Conservation (phyloP, 306 rosid genomes). For the Sophora flavescens region DNA sequence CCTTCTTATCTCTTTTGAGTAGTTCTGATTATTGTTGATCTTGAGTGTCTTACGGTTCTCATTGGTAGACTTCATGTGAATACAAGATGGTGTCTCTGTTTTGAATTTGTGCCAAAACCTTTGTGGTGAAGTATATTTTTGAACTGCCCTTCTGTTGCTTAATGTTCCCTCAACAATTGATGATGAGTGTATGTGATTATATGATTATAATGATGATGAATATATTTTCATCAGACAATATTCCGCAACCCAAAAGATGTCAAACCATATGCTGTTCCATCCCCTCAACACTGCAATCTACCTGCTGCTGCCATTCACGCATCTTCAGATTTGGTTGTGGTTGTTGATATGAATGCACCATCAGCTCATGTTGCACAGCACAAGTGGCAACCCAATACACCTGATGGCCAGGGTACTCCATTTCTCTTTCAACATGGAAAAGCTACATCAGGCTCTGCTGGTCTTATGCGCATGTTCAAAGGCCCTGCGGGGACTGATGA, state of each 20-base stretch:
- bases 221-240: slow-evolving; percentile 74
- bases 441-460: slow-evolving; percentile 60
- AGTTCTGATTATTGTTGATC: not conserved
- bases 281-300: slow-evolving; percentile 90
- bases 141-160: slow-evolving; percentile 26
- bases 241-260: slow-evolving; percentile 89
- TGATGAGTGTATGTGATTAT: slow-evolving; percentile 38
- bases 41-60: not conserved
- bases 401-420: slow-evolving; percentile 97
- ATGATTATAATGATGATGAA: slow-evolving; percentile 39
- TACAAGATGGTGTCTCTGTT: slow-evolving; percentile 5
- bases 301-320: slow-evolving; percentile 96
- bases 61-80: slow-evolving; percentile 3
- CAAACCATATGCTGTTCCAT: slow-evolving; percentile 79
- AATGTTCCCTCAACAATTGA: slow-evolving; percentile 33
- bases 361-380: slow-evolving; percentile 93
- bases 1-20: slow-evolving; percentile 11
- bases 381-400: slow-evolving; percentile 98
- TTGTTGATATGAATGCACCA: slow-evolving; percentile 87
- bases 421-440: slow-evolving; percentile 95
- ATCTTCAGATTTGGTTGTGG: slow-evolving; percentile 78
- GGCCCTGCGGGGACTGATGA: slow-evolving; percentile 78
- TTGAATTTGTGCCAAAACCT: slow-evolving; percentile 26
- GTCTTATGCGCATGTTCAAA: slow-evolving; percentile 87
- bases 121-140: slow-evolving; percentile 34